phyloP scores from a whole-genome alignment of 345 rosid genomes.

The Gossypium arboreum region DNA sequence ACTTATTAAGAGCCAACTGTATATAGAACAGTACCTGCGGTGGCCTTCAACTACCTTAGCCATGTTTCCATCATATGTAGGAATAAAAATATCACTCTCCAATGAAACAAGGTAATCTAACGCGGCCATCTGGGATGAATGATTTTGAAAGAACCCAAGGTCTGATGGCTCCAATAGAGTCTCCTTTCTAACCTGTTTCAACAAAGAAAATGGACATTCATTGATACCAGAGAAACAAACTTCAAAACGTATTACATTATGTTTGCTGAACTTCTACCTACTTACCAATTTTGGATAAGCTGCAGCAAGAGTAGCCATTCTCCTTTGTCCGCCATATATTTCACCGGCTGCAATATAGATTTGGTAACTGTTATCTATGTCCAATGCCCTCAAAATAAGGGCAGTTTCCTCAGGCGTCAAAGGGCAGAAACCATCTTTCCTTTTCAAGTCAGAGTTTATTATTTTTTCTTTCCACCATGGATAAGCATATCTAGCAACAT shows the following conservation, averaged over 20 bases:
- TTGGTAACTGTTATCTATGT: constrained; percentile 67
- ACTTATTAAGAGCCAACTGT: neutral
- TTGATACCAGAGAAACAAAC: neutral
- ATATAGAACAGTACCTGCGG: constrained; percentile 51
- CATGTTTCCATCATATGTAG: constrained; percentile 98
- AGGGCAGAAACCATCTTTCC: constrained; percentile 86
- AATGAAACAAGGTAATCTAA: constrained; percentile 88
- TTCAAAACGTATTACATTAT: neutral
- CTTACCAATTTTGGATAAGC: constrained; percentile 77
- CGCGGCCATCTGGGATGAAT: constrained; percentile 93
- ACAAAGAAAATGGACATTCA: neutral
- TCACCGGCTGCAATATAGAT: constrained; percentile 84
- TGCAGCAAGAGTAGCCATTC: constrained; percentile 61
- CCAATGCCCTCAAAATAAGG: constrained; percentile 64
- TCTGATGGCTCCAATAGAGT: constrained; percentile 65
- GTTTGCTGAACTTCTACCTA: constrained; percentile 17
- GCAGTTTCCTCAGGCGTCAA: constrained; percentile 94
- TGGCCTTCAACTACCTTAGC: constrained; percentile 99
- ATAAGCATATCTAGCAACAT: constrained; percentile 69
- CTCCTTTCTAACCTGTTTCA: constrained; percentile 80
- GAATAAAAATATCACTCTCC: constrained; percentile 92
- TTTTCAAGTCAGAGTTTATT: constrained; percentile 68
- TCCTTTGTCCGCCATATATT: constrained; percentile 67
- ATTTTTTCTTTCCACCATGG: constrained; percentile 96
- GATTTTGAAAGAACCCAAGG: constrained; percentile 69